Base-by-base conservation (phyloP, 192 early-diverging fungal species). In the Phlyctochytrium planicorne region DNA sequence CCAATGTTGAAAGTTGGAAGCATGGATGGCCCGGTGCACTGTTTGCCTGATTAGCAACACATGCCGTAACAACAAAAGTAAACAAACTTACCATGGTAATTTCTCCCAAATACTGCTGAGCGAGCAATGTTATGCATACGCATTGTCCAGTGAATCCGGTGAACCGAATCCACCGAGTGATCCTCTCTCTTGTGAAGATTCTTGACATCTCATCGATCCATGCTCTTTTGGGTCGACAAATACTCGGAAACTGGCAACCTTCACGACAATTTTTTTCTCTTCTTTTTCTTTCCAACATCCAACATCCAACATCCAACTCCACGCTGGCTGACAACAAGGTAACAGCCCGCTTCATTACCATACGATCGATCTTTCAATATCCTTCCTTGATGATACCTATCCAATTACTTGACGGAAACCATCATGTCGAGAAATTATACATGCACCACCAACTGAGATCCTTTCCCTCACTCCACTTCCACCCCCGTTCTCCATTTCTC, bases 11-110 rank as follows among this genome's bases (percentile, higher is more conserved):
- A 83, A 24, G 91, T 94, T 1, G 95, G 95, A 23, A 94, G 81
- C 94, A 97, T 97, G 31, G 92, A 94, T 14, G 93, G 92, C 0
- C 94, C 94, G 34, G 89, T 78, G 65, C 87, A 89, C 88, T 88
- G 61, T 23, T 67, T 53, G 60, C 69, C 68, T 16, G 53, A 14
- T 12, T 32, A 34, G 35, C 17, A 24, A 37, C 16, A 52, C 3
- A 55, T 36, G 10, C 34, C 20, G 52, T 14, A 35, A 24, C 36
- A 37, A 31, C 2, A 61, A 53, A 32, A 61, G 1, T 53, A 52
- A 24, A 24, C 57, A 52, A 30, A 37, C 83, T 73, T 87, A 94
- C 92, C 71, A 87, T 84, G 3, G 91, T 88, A 47, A 91, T 77
- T 65, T 93, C 92, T 32, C 79, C 88, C 12, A 90, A 80, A 72